Evolutionary conservation across 2,329 filamentous ascomycete genomes (phyloP).

Genomic region (Hypoxylon sp.): DNA sequence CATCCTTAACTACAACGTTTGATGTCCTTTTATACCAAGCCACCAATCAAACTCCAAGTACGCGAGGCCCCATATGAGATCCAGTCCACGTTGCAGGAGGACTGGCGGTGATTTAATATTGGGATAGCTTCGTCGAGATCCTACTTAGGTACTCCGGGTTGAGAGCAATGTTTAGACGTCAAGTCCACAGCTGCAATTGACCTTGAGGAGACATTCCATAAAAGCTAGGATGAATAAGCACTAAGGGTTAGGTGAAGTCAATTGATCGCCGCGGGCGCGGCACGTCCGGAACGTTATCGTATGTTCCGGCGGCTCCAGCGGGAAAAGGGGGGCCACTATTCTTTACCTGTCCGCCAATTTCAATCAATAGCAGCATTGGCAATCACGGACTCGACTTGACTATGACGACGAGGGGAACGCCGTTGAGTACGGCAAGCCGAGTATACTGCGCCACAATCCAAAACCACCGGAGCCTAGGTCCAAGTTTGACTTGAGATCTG

Average conservation of each 20-base stretch:
- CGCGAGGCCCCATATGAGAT: not conserved
- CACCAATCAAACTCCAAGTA: not conserved
- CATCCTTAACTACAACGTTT: not conserved
- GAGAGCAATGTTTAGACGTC: not conserved
- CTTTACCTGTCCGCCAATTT: not conserved
- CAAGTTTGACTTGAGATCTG: not conserved
- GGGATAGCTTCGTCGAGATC: no score
- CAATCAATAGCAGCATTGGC: not conserved
- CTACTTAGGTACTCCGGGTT: not conserved
- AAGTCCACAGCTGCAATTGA: not conserved
- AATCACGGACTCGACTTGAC: not conserved
- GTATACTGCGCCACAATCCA: not conserved
- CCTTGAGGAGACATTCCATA: not conserved
- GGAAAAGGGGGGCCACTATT: not conserved
- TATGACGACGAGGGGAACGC: not conserved
- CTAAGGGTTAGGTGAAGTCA: not conserved
- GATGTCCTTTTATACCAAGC: not conserved
- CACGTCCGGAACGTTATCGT: not conserved
- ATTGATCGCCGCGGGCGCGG: not conserved
- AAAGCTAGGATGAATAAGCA: not conserved
- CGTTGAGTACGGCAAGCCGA: not conserved
- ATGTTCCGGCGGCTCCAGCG: conserved; percentile 1
- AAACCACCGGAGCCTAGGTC: not conserved
- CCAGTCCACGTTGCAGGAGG: no score
- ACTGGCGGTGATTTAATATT: no score